A percentile compares a stretch with the other conserved stretches of the same genome.
These are phyloP conservation scores for Colletotrichum sp. DNA, from an alignment of 2,329 filamentous ascomycete species.

Conservation along the genomic window DNA sequence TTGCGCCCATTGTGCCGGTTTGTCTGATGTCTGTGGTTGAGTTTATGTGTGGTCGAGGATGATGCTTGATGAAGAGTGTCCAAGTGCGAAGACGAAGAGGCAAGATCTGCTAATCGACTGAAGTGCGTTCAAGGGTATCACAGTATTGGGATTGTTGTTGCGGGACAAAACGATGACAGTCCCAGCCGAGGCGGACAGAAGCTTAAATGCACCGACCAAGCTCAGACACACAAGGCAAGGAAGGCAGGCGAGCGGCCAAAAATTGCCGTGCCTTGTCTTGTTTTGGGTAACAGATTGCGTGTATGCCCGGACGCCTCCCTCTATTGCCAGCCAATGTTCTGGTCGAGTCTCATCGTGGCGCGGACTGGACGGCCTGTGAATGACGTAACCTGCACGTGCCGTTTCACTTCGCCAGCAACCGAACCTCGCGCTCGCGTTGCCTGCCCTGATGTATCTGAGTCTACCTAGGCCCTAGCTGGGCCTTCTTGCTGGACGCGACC, in stretches of 20 bases:
- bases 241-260: not conserved
- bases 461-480: not conserved
- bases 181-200: slow-evolving; percentile 8
- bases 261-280: slow-evolving; percentile 1
- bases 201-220: slow-evolving; percentile 6
- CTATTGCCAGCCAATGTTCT: slow-evolving; percentile 3
- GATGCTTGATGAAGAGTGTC: slow-evolving; percentile 1
- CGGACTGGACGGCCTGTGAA: not conserved
- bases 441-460: not conserved
- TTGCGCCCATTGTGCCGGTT: slow-evolving; percentile 50
- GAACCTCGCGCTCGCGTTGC: not conserved
- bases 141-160: not conserved
- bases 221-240: not conserved
- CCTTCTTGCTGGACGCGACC: not conserved
- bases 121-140: slow-evolving; percentile 1
- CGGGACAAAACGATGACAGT: not conserved
- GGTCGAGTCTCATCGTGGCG: not conserved
- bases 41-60: not conserved
- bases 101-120: not conserved
- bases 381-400: slow-evolving; percentile 19
- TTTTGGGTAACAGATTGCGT: slow-evolving; percentile 4
- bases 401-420: not conserved
- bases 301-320: slow-evolving; percentile 6
- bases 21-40: slow-evolving; percentile 11
- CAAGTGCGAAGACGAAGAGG: not conserved